Evolutionary conservation across 305 asterid species (phyloP).

Genomic region (Solanum hybrid): DNA sequence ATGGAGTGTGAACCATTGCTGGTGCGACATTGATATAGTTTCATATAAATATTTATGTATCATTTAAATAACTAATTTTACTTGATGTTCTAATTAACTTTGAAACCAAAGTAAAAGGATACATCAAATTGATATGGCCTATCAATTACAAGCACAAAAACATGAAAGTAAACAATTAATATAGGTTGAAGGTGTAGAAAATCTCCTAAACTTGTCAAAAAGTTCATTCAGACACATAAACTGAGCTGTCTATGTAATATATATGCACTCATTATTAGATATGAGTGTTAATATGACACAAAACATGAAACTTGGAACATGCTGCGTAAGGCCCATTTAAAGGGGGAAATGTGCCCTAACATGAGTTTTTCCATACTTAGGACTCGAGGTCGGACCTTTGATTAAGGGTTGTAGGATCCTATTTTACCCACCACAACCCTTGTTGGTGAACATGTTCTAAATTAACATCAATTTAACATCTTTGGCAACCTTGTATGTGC

Average conservation of each 20-base stretch:
- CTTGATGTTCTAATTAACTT: neutral
- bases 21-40: neutral
- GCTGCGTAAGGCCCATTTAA: neutral
- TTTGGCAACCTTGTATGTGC: neutral
- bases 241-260: neutral
- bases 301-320: neutral
- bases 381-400: neutral
- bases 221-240: neutral
- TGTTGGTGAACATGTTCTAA: neutral
- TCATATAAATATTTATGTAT: neutral
- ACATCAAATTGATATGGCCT: neutral
- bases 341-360: accelerated
- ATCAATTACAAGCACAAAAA: neutral
- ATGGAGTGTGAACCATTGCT: neutral
- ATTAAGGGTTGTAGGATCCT: neutral
- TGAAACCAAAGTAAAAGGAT: neutral
- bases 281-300: neutral
- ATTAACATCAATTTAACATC: neutral
- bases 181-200: neutral
- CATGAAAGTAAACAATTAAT: neutral
- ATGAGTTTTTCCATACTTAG: neutral
- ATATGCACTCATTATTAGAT: neutral
- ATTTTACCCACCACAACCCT: neutral
- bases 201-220: neutral
- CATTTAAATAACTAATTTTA: neutral